A percentile compares a stretch with the other conserved stretches of the same genome.
phyloP scores from a whole-genome alignment of 257 asterid genomes.

The Apocynum venetum region DNA sequence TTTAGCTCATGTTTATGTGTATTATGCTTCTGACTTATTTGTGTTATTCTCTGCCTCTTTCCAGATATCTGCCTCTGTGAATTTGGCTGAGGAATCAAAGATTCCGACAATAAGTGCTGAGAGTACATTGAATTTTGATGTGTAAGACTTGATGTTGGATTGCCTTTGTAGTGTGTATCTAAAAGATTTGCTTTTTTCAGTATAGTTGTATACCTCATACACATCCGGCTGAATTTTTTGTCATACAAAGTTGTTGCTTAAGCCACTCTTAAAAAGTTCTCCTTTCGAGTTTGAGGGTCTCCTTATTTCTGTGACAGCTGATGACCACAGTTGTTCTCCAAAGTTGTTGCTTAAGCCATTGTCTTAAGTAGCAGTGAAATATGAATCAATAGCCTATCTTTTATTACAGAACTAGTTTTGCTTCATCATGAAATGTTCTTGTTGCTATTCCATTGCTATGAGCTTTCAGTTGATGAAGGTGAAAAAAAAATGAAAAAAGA shows the following conservation, averaged over 20 bases:
- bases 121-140: constrained; percentile 24
- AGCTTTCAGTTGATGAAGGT: too few relatives aligned
- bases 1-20: neutral
- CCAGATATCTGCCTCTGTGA: constrained; percentile 33
- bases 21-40: neutral
- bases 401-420: neutral
- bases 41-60: neutral
- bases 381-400: neutral
- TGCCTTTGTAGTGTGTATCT: neutral
- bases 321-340: neutral
- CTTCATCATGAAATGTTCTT: neutral
- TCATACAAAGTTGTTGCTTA: neutral
- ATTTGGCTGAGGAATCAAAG: constrained; percentile 22
- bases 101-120: constrained; percentile 28
- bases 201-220: neutral
- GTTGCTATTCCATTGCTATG: neutral
- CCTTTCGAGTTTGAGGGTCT: neutral
- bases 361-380: neutral
- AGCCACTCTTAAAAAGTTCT: neutral
- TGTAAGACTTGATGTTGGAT: constrained; percentile 7
- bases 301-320: neutral
- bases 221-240: neutral
- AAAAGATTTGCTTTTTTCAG: neutral
- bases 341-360: too few relatives aligned
- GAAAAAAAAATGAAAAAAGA: too few relatives aligned